Base-by-base conservation (phyloP, 345 rosid genomes). In the Arabidopsis suecica region DNA sequence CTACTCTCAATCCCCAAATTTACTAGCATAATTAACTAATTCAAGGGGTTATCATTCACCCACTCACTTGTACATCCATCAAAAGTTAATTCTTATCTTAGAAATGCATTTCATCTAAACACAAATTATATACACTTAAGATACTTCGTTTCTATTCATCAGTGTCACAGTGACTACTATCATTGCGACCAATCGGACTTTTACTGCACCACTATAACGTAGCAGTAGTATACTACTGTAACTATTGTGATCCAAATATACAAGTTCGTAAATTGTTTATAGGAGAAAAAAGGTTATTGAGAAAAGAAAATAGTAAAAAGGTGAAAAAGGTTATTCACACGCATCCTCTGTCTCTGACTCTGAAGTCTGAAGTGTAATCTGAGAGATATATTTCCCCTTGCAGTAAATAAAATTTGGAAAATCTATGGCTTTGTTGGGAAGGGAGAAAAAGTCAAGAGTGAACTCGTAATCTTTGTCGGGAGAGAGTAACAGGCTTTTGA, bases 1-100 rank as follows among this genome's bases (percentile, higher is more conserved):
- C 80, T 77, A 77, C 80, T 65, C 72, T 57, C 76, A 71, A 77
- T 71, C 76, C 80, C 80, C 16, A 77, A 63, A 59, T 16, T 57
- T 28, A 77, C 72, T 71, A 64, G 76, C 76, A 48, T 41, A 7
- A 11, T 34, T 5, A 2, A 8, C 13, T 25, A 36, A 14, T 66
- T 37, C 33, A 36, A 49, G 14, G 36, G 1, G 1, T 14, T 37
- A 37, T 16, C 6, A 10, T 61, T 9, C 55, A 41, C 69, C 34
- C 51, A 38, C 54, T 6, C 50, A 11, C 69, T 23, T 28, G 32
- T 28, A 51, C 44, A 20, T 37, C 60, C n/a, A 20, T 37, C 60
- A 8, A 72, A 28, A 20, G 34, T 48, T 65, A 8, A 6, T 9
- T 23, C 25, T 23, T 1, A 22, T 33, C 23, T 3, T 7, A 23